phyloP scores from a whole-genome alignment of 306 rosid species.

The Prunus armeniaca region DNA sequence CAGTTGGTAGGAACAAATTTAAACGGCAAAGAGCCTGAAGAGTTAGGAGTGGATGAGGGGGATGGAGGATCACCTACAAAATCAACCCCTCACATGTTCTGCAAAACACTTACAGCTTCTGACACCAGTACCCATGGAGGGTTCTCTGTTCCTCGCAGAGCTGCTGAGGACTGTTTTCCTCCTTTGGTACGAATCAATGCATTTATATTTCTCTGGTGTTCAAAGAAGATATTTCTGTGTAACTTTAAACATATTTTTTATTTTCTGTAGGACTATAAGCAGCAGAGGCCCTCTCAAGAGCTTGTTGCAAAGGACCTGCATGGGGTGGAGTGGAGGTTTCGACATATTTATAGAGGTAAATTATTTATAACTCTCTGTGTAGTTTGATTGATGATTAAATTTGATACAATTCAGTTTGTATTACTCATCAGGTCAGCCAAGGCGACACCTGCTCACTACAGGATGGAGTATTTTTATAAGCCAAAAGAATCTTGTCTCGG shows the following conservation, averaged over 20 bases:
- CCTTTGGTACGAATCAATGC: slow-evolving; percentile 59
- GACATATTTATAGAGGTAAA: slow-evolving; percentile 88
- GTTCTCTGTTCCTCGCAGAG: slow-evolving; percentile 95
- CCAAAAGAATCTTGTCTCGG: slow-evolving; percentile 93
- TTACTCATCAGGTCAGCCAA: slow-evolving; percentile 87
- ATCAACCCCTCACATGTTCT: slow-evolving; percentile 95
- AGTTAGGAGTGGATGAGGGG: slow-evolving; percentile 58
- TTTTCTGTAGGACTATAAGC: slow-evolving; percentile 72
- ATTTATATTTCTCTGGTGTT: slow-evolving; percentile 5
- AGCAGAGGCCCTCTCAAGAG: slow-evolving; percentile 95
- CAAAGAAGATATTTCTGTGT: background rate
- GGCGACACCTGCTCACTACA: slow-evolving; percentile 94
- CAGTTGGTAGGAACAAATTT: slow-evolving; percentile 59
- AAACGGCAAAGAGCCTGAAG: slow-evolving; percentile 63
- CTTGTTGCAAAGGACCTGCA: slow-evolving; percentile 94
- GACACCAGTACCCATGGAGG: slow-evolving; percentile 99
- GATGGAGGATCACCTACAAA: slow-evolving; percentile 71
- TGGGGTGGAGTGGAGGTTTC: slow-evolving; percentile 88
- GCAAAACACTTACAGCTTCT: slow-evolving; percentile 96
- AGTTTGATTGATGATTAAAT: slow-evolving; percentile 23
- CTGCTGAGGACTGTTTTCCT: slow-evolving; percentile 98
- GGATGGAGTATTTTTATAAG: slow-evolving; percentile 96
- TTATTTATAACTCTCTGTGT: background rate
- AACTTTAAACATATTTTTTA: background rate
- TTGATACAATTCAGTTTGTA: slow-evolving; percentile 21